phyloP scores from a whole-genome alignment of 2,329 filamentous ascomycete species.

The Metarhizium humberi region DNA sequence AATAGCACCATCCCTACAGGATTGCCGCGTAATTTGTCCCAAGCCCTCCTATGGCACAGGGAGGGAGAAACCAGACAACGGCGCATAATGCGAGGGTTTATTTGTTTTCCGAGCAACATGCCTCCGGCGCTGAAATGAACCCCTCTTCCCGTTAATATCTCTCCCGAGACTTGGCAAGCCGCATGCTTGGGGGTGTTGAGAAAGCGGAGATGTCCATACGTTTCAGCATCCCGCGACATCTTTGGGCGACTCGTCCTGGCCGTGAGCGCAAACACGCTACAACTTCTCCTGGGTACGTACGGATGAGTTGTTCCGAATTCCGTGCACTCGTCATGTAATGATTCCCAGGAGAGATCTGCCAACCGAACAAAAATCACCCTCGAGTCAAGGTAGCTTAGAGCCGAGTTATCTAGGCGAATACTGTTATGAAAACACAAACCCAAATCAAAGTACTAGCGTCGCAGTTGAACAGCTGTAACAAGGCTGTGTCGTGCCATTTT shows the following conservation, averaged over 20 bases:
- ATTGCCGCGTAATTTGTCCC: neutral
- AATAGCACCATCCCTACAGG: neutral
- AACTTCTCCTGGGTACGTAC: neutral
- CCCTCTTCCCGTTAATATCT: neutral
- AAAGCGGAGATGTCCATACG: neutral
- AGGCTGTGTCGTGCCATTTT: no score
- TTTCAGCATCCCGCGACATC: neutral
- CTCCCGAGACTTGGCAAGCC: neutral
- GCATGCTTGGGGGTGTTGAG: neutral
- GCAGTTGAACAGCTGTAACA: no score
- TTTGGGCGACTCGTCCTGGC: neutral
- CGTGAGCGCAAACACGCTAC: neutral
- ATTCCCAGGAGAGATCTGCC: neutral
- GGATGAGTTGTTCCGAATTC: no score
- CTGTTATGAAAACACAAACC: neutral
- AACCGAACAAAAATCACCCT: neutral
- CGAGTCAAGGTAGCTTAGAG: neutral
- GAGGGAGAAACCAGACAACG: neutral
- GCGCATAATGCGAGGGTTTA: neutral
- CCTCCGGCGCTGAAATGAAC: neutral
- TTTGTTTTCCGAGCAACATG: neutral
- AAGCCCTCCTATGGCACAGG: no score
- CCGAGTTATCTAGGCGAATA: neutral
- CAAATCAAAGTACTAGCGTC: no score
- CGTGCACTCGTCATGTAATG: neutral